These are phyloP conservation scores for Eucalyptus curtisii DNA, from an alignment of 345 rosid genomes.

Conservation along the genomic window DNA sequence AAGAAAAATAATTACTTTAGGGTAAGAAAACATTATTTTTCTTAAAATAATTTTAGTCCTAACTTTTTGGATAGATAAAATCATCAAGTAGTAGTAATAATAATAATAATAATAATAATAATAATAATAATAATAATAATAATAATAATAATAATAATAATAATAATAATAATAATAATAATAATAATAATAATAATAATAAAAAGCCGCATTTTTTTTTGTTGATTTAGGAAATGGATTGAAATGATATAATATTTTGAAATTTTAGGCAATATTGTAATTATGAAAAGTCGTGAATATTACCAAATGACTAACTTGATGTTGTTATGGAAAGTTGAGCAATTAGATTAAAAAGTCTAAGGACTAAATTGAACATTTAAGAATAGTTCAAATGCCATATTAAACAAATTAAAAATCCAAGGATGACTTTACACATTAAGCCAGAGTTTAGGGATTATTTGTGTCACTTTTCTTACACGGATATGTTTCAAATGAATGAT, in stretches of 20 bases:
- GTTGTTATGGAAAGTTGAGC: neutral
- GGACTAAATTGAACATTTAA: neutral
- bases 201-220: neutral
- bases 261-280: neutral
- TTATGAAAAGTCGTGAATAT: neutral
- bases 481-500: neutral
- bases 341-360: too few relatives aligned
- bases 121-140: too few relatives aligned
- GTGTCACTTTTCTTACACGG: neutral
- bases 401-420: too few relatives aligned
- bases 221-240: neutral
- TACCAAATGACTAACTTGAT: neutral
- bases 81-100: neutral
- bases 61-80: neutral
- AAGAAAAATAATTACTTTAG: neutral
- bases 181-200: too few relatives aligned
- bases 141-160: too few relatives aligned
- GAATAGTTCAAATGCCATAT: neutral
- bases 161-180: too few relatives aligned
- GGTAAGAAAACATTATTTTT: neutral
- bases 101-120: too few relatives aligned
- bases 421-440: too few relatives aligned
- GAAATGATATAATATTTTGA: neutral
- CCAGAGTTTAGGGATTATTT: neutral
- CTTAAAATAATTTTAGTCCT: neutral